A percentile compares a stretch with the other conserved stretches of the same genome.
phyloP scores from a whole-genome alignment of 2,329 filamentous ascomycete genomes.

The Malbranchea zuffiana region DNA sequence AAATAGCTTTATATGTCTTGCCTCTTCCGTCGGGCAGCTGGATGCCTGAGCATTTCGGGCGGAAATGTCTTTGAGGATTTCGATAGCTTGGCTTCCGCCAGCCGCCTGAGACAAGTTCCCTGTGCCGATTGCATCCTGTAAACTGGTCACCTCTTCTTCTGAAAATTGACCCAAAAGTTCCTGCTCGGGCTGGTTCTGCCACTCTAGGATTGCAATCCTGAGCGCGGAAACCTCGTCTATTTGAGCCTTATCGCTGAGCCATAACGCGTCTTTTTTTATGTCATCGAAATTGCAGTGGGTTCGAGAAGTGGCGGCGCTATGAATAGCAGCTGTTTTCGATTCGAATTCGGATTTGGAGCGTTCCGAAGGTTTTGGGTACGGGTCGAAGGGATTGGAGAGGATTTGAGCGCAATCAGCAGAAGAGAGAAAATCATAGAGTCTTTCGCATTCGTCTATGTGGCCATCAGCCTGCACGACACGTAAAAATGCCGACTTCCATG shows the following conservation, averaged over 20 bases:
- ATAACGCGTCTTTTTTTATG: slow-evolving; percentile 74
- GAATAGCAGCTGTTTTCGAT: slow-evolving; percentile 75
- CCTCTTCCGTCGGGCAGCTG: slow-evolving; percentile 51
- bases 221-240: slow-evolving; percentile 76
- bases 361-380: slow-evolving; percentile 53
- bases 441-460: slow-evolving; percentile 43
- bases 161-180: slow-evolving; percentile 63
- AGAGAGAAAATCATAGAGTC: slow-evolving; percentile 58
- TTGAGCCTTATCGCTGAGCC: slow-evolving; percentile 67
- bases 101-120: slow-evolving; percentile 12
- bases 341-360: slow-evolving; percentile 64
- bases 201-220: slow-evolving; percentile 69
- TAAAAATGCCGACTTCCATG: slow-evolving; percentile 48
- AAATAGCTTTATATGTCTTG: slow-evolving; percentile 57
- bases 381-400: slow-evolving; percentile 56
- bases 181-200: slow-evolving; percentile 64
- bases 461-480: slow-evolving; percentile 35
- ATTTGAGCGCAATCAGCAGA: slow-evolving; percentile 58
- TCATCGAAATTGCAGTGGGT: slow-evolving; percentile 61
- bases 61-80: slow-evolving; percentile 24
- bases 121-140: slow-evolving; percentile 52
- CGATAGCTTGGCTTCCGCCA: slow-evolving; percentile 19
- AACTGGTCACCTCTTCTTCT: slow-evolving; percentile 63
- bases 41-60: slow-evolving; percentile 23
- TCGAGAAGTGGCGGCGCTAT: slow-evolving; percentile 58